A percentile compares a stretch with the other conserved stretches of the same genome.
Conservation (phyloP, 2,329 filamentous ascomycete species). For the Orbilia javanica region DNA sequence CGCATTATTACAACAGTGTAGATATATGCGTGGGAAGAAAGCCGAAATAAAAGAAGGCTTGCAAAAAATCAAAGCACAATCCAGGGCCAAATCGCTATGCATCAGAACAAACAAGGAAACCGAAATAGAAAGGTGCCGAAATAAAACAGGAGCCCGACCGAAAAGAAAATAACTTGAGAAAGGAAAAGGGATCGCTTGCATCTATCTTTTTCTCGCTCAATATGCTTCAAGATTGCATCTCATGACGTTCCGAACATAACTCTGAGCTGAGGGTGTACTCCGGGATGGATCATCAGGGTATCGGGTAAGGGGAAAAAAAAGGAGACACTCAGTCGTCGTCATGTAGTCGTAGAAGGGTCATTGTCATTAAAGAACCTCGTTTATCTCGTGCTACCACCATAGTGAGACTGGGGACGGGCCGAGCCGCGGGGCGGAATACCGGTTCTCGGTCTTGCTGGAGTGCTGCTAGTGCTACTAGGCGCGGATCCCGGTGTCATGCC, state of each 20-base stretch:
- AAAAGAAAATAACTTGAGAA: constrained; percentile 17
- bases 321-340: constrained; percentile 11
- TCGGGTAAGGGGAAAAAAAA: background rate
- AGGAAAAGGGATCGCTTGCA: constrained; percentile 32
- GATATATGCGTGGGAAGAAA: constrained; percentile 37
- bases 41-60: background rate
- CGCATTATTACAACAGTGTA: constrained; percentile 51
- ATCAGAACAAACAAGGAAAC: constrained; percentile 30
- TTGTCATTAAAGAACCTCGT: constrained; percentile 14
- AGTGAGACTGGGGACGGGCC: constrained; percentile 49
- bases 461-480: constrained; percentile 3
- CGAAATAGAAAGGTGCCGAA: background rate
- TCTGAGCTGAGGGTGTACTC: constrained; percentile 30
- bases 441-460: constrained; percentile 32
- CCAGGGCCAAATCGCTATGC: constrained; percentile 57
- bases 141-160: background rate
- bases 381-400: constrained; percentile 47
- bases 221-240: constrained; percentile 48
- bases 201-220: constrained; percentile 50
- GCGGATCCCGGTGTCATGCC: constrained; percentile 48
- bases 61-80: constrained; percentile 35
- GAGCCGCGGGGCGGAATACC: constrained; percentile 42
- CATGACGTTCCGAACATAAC: constrained; percentile 53
- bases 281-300: constrained; percentile 14
- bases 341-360: constrained; percentile 32